phyloP scores from a whole-genome alignment of 805 yeast species.

The Hanseniaspora taiwanica region DNA sequence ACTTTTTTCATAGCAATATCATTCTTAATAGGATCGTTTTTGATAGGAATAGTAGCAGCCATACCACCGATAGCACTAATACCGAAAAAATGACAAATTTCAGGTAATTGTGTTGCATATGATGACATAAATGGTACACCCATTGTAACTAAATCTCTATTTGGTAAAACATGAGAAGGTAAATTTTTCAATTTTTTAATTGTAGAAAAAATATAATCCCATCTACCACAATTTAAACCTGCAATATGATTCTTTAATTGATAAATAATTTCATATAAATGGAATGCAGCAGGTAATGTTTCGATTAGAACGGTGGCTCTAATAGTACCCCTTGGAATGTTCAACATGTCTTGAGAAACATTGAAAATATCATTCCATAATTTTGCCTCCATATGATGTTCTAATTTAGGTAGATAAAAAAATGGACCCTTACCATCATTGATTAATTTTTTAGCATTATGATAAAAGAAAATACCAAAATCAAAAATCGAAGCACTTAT shows the following conservation, averaged over 20 bases:
- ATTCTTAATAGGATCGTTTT: conserved; percentile 52
- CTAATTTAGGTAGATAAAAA: conserved; percentile 77
- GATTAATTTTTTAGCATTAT: conserved; percentile 52
- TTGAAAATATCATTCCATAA: conserved; percentile 74
- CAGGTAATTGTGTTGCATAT: conserved; percentile 59
- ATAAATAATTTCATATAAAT: conserved; percentile 72
- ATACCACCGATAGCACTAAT: conserved; percentile 86
- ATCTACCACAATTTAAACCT: conserved; percentile 79
- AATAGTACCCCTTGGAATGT: conserved; percentile 61
- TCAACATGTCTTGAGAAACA: conserved; percentile 60
- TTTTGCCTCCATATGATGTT: conserved; percentile 70
- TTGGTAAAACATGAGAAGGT: conserved; percentile 58
- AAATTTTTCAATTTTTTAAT: conserved; percentile 64
- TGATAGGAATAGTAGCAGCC: conserved; percentile 82
- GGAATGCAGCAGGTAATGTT: conserved; percentile 77
- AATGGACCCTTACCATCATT: conserved; percentile 66
- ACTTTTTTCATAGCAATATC: conserved; percentile 59
- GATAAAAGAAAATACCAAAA: conserved; percentile 66
- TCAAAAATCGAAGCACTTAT: conserved; percentile 67
- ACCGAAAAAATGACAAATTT: conserved; percentile 63
- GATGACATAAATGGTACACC: conserved; percentile 69
- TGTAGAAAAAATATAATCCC: conserved; percentile 79
- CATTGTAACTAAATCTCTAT: conserved; percentile 71
- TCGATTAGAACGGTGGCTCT: conserved; percentile 74
- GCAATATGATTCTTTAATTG: conserved; percentile 65